Base-by-base conservation (phyloP, 2,329 filamentous ascomycete genomes). In the Colletotrichum sp. region DNA sequence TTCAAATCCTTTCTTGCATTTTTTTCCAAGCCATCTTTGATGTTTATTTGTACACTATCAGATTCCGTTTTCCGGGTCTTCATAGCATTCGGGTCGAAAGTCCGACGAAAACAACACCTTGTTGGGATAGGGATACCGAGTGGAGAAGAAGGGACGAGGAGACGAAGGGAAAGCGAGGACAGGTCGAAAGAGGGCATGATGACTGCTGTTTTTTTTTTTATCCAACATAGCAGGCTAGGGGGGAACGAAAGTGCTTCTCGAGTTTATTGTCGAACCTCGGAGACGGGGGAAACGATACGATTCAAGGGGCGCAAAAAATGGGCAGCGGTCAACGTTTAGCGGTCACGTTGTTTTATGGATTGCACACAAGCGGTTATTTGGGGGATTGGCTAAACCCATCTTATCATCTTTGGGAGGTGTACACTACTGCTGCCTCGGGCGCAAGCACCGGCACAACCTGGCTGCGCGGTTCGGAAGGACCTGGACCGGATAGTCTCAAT, bases 11-110 rank as follows among this genome's bases (percentile, higher is more conserved):
- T 74, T 49, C 21, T 74, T 76, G 74, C 74, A 76, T 76, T 68
- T 76, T 75, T 73, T 64, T 49, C 44, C 68, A 36, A 73, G 71
- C 66, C 65, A 78, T 71, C 71, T 75, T 76, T 76, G 71, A 70
- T 75, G 75, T 75, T 76, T 71, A 75, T 78, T 74, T 78, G 77
- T 78, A 78, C 77, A 78, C 77, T 78, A 78, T 71, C 63, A 55
- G 71, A 57, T 52, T 69, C 75, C 34, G 44, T 63, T 49, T 24
- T 62, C 39, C 28, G 76, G 72, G 60, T 60, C 70, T 70, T 59
- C 72, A 76, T 76, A 76, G 72, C 75, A 76, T 76, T 75, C 67
- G 66, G 72, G 44, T 67, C 49, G 64, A 76, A 71, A 62, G 32
- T 65, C 62, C 66, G 72, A 75, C 60, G 67, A 76, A 76, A 75